Evolutionary conservation across 108 stramenopile genomes (phyloP).

Genomic region (Cyclotella kingstonii): DNA sequence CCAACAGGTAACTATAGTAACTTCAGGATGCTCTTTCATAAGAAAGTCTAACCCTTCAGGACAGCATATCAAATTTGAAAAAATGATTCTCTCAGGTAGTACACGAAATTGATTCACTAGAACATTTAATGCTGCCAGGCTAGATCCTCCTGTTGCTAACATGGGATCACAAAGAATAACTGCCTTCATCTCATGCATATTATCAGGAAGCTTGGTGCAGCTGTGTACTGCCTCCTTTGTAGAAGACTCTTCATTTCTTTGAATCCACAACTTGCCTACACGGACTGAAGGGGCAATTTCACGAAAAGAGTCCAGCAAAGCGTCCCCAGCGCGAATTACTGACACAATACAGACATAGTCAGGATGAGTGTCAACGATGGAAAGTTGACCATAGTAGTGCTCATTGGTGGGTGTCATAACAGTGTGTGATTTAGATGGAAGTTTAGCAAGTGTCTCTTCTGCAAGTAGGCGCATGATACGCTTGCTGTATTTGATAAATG

Average conservation of each 20-base stretch:
- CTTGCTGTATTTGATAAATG: constrained; percentile 72
- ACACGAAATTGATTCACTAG: constrained; percentile 67
- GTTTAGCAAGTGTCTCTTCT: constrained; percentile 83
- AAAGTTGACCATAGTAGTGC: constrained; percentile 46
- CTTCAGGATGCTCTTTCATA: constrained; percentile 50
- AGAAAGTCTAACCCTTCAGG: constrained; percentile 90
- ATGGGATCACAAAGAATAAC: constrained; percentile 97
- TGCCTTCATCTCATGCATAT: constrained; percentile 58
- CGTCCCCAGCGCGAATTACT: constrained; percentile 93
- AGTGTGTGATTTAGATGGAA: constrained; percentile 46
- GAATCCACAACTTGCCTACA: constrained; percentile 97
- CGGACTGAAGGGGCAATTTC: constrained; percentile 66
- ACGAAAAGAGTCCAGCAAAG: constrained; percentile 84
- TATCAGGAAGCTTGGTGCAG: constrained; percentile 91
- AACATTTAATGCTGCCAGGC: constrained; percentile 74
- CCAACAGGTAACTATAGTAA: constrained; percentile 87
- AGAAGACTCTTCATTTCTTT: constrained; percentile 87
- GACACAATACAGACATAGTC: constrained; percentile 77
- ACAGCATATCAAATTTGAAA: constrained; percentile 94
- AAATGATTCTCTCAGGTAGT: constrained; percentile 67
- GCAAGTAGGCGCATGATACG: constrained; percentile 78
- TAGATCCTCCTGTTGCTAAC: constrained; percentile 97
- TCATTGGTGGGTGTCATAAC: constrained; percentile 80
- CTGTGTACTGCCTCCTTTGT: constrained; percentile 83
- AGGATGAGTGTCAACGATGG: constrained; percentile 28